Conservation (phyloP, 2,329 filamentous ascomycete genomes). For the Daldinia sp. region DNA sequence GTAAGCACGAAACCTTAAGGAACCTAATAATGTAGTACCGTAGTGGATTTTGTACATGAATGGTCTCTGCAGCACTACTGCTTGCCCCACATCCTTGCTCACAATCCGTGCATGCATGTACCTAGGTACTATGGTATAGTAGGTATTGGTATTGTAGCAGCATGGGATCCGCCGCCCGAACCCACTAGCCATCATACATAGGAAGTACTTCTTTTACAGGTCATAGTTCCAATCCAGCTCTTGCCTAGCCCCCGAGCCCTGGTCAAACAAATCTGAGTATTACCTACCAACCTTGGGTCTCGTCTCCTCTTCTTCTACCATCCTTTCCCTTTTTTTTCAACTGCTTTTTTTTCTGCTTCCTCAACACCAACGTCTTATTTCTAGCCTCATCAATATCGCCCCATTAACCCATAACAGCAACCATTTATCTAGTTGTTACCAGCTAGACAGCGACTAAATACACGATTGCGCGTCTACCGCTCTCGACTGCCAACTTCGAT, state of each 20-base stretch:
- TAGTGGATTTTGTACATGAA: conserved; percentile 36
- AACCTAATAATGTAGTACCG: conserved; percentile 25
- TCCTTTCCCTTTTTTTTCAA: conserved; percentile 45
- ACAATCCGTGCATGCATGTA: conserved; percentile 37
- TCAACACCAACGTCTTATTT: conserved; percentile 25
- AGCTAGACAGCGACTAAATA: conserved; percentile 8
- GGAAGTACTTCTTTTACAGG: conserved; percentile 20
- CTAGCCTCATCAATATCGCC: conserved; percentile 29
- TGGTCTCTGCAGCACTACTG: conserved; percentile 18
- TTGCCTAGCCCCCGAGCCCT: conserved; percentile 42
- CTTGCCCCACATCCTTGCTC: conserved; percentile 24
- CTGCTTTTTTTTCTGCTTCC: conserved; percentile 29
- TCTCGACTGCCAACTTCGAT: conserved; percentile 14
- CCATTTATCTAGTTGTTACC: conserved; percentile 17
- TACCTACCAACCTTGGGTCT: conserved; percentile 43
- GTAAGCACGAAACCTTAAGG: conserved; percentile 9
- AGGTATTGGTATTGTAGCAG: conserved; percentile 4
- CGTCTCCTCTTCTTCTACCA: conserved; percentile 46
- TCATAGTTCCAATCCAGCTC: conserved; percentile 39
- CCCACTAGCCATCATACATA: conserved; percentile 41
- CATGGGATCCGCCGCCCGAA: conserved; percentile 47
- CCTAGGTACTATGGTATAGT: no score
- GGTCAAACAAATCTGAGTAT: conserved; percentile 46
- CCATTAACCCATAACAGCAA: conserved; percentile 16
- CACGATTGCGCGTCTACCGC: conserved; percentile 24